Conservation (phyloP, 2,329 filamentous ascomycete genomes). For the Epichloe aotearoae region DNA sequence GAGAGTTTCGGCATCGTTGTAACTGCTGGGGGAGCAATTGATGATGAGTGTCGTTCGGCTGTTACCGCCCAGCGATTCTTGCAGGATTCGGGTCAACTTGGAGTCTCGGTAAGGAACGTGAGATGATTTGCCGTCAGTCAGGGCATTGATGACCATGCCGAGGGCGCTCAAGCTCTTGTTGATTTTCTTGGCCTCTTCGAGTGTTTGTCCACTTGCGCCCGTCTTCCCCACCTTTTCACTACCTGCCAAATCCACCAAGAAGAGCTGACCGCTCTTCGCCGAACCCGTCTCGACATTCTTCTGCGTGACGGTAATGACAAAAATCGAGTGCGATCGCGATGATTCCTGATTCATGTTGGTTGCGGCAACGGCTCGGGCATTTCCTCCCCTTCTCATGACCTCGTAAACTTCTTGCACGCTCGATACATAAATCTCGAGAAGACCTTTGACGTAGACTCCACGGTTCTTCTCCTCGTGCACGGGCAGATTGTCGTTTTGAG, state of each 20-base stretch:
- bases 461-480: conserved; percentile 97
- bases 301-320: conserved; percentile 91
- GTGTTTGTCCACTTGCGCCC: conserved; percentile 87
- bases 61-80: conserved; percentile 96
- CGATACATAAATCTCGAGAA: conserved; percentile 89
- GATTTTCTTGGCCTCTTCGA: conserved; percentile 99
- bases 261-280: conserved; percentile 89
- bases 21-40: conserved; percentile 97
- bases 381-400: conserved; percentile 86
- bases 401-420: conserved; percentile 94
- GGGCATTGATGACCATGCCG: conserved; percentile 96
- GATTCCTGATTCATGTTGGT: conserved; percentile 99
- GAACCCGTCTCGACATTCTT: conserved; percentile 96
- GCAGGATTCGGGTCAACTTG: conserved; percentile 90
- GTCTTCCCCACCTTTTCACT: conserved; percentile 99
- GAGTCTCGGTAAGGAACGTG: conserved; percentile 96
- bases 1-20: conserved; percentile 91
- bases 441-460: conserved; percentile 91
- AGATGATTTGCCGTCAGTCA: conserved; percentile 93
- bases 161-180: conserved; percentile 98
- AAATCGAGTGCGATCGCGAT: conserved; percentile 95
- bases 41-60: conserved; percentile 97
- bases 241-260: conserved; percentile 94
- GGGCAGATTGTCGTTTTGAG: conserved; percentile 89
- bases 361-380: conserved; percentile 78